A percentile compares a stretch with the other conserved stretches of the same genome.
phyloP scores from a whole-genome alignment of 495 filamentous ascomycete genomes.

The Penicillium cosmopolitanum region DNA sequence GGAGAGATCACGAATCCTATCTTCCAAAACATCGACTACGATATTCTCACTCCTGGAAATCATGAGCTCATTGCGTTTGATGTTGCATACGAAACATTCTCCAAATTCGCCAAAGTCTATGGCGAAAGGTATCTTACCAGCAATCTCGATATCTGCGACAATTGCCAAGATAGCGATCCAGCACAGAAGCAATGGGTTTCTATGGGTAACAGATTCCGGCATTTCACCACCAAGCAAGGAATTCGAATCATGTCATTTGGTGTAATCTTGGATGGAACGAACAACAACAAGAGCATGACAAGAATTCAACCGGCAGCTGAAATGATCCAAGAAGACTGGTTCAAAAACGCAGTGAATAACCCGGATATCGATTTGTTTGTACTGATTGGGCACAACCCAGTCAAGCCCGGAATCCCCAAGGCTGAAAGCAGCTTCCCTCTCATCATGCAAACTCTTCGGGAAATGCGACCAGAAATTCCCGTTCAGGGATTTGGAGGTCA shows the following conservation, averaged over 20 bases:
- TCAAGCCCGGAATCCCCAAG: conserved; percentile 13
- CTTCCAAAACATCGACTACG: conserved; percentile 47
- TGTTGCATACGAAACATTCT: conserved; percentile 37
- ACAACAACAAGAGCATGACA: conserved; percentile 18
- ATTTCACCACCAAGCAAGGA: conserved; percentile 40
- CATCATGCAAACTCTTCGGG: conserved; percentile 37
- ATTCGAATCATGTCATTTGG: conserved; percentile 46
- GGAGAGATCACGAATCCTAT: conserved; percentile 41
- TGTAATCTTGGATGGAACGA: conserved; percentile 35
- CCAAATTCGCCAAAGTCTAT: conserved; percentile 38
- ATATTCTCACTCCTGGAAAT: conserved; percentile 46
- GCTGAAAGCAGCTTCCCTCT: conserved; percentile 30
- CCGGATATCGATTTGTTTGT: conserved; percentile 42
- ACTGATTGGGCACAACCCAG: conserved; percentile 43
- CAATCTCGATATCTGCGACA: conserved; percentile 39
- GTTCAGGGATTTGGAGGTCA: conserved; percentile 49
- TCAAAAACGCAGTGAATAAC: conserved; percentile 38
- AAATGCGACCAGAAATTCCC: conserved; percentile 33
- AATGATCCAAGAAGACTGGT: conserved; percentile 31
- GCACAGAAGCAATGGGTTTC: conserved; percentile 33
- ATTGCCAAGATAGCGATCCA: conserved; percentile 14
- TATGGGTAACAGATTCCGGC: conserved; percentile 38
- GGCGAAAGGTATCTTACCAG: conserved; percentile 47
- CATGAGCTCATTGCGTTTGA: conserved; percentile 37
- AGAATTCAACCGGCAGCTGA: conserved; percentile 15